Conservation (phyloP, 805 yeast species). For the Starmerella etchellsii region DNA sequence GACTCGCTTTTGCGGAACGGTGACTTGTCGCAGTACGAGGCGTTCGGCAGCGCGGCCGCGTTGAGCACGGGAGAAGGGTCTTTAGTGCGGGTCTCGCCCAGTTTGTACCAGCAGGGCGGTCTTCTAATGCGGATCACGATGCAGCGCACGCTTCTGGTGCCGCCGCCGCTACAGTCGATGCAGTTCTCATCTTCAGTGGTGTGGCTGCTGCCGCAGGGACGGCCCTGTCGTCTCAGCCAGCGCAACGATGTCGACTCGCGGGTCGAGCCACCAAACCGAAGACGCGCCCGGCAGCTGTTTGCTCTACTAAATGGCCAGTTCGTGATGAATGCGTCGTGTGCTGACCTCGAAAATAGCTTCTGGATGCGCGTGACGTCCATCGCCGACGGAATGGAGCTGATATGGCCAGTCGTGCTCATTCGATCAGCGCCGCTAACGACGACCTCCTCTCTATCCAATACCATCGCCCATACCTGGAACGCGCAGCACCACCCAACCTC, state of each 20-base stretch:
- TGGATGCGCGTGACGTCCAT: conserved; percentile 19
- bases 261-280: conserved; percentile 14
- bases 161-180: conserved; percentile 7
- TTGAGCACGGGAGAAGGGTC: conserved; percentile 15
- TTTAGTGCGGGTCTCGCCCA: conserved; percentile 13
- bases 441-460: not conserved
- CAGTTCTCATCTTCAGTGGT: conserved; percentile 10
- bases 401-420: conserved; percentile 20
- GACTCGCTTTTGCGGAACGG: conserved; percentile 14
- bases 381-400: conserved; percentile 14
- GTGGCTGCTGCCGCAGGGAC: conserved; percentile 21
- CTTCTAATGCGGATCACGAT: conserved; percentile 12
- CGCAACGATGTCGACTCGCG: not conserved
- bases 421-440: conserved; percentile 9
- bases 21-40: conserved; percentile 11
- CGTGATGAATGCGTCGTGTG: conserved; percentile 5
- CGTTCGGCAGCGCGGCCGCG: conserved; percentile 14
- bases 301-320: conserved; percentile 5
- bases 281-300: conserved; percentile 16
- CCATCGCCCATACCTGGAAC: not conserved
- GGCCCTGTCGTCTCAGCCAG: conserved; percentile 7
- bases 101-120: conserved; percentile 14
- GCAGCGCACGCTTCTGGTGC: conserved; percentile 12
- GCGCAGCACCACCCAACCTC: not conserved
- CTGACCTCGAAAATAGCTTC: conserved; percentile 12